Base-by-base conservation (phyloP, 2,329 filamentous ascomycete species). In the Botrytis galanthina region DNA sequence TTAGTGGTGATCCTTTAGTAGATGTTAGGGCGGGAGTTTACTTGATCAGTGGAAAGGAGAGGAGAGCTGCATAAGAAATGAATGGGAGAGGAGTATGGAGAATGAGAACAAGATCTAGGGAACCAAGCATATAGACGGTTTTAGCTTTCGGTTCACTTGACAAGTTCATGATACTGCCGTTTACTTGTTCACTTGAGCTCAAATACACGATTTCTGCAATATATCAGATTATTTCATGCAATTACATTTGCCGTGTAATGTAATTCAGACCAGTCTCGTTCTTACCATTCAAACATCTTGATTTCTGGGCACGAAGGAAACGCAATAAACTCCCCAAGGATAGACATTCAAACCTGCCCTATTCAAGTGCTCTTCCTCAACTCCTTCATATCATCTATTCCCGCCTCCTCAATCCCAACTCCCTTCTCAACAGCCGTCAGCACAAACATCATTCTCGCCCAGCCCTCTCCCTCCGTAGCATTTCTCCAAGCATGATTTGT, bases 11-110 rank as follows among this genome's bases (percentile, higher is more conserved):
- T 82, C 87, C 88, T 57, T 78, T 90, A 75, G 77, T 90, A 74
- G 86, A 89, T 61, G 82, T 88, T 71, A 82, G 88, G 61, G 87
- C 88, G 16, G 85, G 83, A 46, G 78, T 89, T 48, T 90, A 90
- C 81, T 78, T 90, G 75, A 82, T 87, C 37, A 87, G 86, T 75
- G 88, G 88, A 10, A 84, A 83, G 75, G 83, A 88, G 79, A 83
- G 87, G 72, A 84, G 88, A 74, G 61, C 70, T 59, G 70, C 61
- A 14, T 72, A n/a, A 12, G 22, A 5, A 12, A 3, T 39, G 37
- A 32, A 48, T n/a, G 46, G 8, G 16, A 22, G 20, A 14, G 8
- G 3, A n/a, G 14, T 0, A 32, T 57, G 51, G n/a, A 18, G 20
- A 37, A 18, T 29, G 32, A 18, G 12, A 22, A 32, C 26, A 16